Base-by-base conservation (phyloP, 2,329 filamentous ascomycete genomes). In the Ophiostoma australiae region DNA sequence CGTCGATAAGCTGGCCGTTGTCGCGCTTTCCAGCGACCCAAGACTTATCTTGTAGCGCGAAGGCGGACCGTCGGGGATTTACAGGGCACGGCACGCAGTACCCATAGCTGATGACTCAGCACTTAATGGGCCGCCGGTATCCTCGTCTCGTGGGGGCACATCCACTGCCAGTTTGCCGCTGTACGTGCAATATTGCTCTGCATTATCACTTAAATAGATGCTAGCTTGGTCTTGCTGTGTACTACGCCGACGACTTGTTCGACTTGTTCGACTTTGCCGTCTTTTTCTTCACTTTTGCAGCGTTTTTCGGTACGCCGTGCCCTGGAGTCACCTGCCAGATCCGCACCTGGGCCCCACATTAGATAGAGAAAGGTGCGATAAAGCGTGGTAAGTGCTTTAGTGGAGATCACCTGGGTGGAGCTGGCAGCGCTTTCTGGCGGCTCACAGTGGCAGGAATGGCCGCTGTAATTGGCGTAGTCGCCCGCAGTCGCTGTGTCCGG, bases 31-130 rank as follows among this genome's bases (percentile, higher is more conserved):
- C 48, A 23, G 3, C 48, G 7, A 52, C 52, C n/a, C 52, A 55
- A 55, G 52, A 55, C 52, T 55, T 48, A 20, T 20, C 41, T 17
- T 48, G 15, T 23, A 55, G 52, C n/a, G n/a, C 52, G 13, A 27
- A 13, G 8, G 52, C 52, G 23, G 52, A 58, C 52, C 52, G 52
- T 15, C 52, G 52, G 23, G 23, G 52, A 55, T 55, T 55, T 55
- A 55, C 52, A 55, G 52, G 27, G 58, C 58, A 63, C 55, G 55
- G 31, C 31, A 63, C 58, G 58, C 58, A 63, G 58, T 58, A 63
- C n/a, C 52, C 52, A 55, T 13, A 10, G 1, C 27, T 1, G 10
- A 58, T 58, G 52, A 58, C 52, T 58, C 31, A 58, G 23, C 52
- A 13, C 15, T 15, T 7, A n/a, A 11, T 48, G 15, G 13, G 15